Percentiles rank a stretch among this genome's conserved stretches.
Conservation (phyloP, 768 basidiomycete genomes). For the Termitomyces titanicus region DNA sequence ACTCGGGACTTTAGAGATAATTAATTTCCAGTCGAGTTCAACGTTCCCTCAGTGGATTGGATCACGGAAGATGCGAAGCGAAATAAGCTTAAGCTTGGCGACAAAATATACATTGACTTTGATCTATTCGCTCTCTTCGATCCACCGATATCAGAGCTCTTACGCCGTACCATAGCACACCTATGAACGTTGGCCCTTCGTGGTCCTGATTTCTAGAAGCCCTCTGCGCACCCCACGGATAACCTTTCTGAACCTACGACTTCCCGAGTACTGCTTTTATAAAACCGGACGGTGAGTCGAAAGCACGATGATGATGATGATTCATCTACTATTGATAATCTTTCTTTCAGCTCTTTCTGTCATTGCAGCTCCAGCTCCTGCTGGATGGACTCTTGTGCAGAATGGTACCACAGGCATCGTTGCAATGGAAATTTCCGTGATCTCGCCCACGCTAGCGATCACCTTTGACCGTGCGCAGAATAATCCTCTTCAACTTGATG, state of each 20-base stretch:
- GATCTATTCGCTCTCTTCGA: not conserved
- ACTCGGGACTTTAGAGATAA: too few species aligned
- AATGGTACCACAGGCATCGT: slow-evolving; percentile 10
- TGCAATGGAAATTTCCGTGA: slow-evolving; percentile 4
- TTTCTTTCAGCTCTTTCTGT: not conserved
- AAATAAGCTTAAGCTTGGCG: not conserved
- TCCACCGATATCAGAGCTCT: not conserved
- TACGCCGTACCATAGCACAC: not conserved
- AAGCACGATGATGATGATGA: not conserved
- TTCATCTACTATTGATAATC: not conserved
- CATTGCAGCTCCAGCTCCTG: not conserved
- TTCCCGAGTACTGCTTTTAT: too few species aligned
- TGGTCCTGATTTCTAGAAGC: too few species aligned
- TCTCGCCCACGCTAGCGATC: slow-evolving; percentile 9
- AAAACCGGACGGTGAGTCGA: not conserved
- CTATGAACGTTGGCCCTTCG: not conserved
- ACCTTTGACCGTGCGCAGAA: slow-evolving; percentile 6
- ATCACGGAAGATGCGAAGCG: not conserved
- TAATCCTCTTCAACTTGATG: slow-evolving; percentile 6
- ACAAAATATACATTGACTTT: not conserved
- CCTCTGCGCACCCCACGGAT: too few species aligned
- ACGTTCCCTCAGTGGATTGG: too few species aligned
- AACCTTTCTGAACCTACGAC: too few species aligned
- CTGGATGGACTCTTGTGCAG: slow-evolving; percentile 9
- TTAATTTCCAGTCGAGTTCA: too few species aligned